Percentiles rank a stretch among this genome's conserved stretches.
Conservation (phyloP, 495 filamentous ascomycete genomes). For the Xylaria flabelliformis region DNA sequence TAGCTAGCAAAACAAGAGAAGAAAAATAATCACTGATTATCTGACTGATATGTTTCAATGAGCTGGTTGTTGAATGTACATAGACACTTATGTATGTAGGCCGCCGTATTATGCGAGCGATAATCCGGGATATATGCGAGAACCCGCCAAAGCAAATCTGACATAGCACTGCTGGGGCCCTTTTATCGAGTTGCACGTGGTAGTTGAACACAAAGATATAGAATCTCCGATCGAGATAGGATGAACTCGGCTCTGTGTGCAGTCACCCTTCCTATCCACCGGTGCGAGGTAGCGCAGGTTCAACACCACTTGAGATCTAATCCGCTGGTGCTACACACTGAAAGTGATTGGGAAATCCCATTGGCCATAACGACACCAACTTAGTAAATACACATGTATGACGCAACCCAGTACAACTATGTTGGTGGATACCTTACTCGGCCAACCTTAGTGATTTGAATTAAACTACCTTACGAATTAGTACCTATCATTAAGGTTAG, state of each 20-base stretch:
- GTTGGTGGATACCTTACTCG: background rate
- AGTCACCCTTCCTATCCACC: background rate
- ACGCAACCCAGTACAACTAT: background rate
- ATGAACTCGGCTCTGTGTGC: background rate
- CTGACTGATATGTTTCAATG: background rate
- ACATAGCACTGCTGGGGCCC: slow-evolving; percentile 4
- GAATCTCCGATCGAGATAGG: slow-evolving; percentile 3
- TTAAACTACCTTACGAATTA: background rate
- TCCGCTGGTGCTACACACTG: background rate
- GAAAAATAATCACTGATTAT: background rate
- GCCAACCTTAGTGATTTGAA: slow-evolving; percentile 21
- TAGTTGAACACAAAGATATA: background rate
- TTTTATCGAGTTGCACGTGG: background rate
- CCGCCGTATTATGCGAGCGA: slow-evolving; percentile 7
- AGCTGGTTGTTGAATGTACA: background rate
- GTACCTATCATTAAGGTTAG: background rate
- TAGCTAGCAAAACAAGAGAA: background rate
- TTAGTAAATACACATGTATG: background rate
- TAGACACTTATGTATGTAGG: background rate
- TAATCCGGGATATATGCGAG: slow-evolving; percentile 2
- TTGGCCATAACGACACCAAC: background rate
- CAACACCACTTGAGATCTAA: background rate
- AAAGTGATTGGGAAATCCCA: background rate
- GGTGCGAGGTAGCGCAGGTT: background rate
- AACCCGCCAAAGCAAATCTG: slow-evolving; percentile 11